A percentile compares a stretch with the other conserved stretches of the same genome.
phyloP scores from a whole-genome alignment of 495 filamentous ascomycete species.

The Hypoxylon intermedium region DNA sequence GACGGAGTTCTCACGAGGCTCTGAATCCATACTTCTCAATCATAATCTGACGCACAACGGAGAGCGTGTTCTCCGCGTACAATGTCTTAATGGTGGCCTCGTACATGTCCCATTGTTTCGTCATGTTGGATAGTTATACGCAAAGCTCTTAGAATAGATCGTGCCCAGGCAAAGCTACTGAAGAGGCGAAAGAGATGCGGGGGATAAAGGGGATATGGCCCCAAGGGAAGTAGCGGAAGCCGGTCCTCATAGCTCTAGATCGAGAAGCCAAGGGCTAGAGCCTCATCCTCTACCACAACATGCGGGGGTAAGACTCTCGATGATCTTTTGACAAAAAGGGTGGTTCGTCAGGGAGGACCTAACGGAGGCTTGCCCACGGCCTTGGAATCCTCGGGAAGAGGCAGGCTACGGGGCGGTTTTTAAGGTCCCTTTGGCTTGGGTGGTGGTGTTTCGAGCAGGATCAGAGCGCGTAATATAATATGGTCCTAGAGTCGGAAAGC shows the following conservation, averaged over 20 bases:
- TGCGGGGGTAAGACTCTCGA: conserved; percentile 8
- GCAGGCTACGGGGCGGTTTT: conserved; percentile 30
- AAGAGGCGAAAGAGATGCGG: conserved; percentile 4
- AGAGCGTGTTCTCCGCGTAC: conserved; percentile 54
- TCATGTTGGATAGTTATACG: conserved; percentile 43
- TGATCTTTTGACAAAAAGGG: conserved; percentile 11
- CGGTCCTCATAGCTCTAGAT: conserved; percentile 6
- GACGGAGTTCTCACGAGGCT: conserved; percentile 50
- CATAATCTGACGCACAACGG: conserved; percentile 52
- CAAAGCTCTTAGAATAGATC: neutral
- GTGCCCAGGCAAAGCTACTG: neutral
- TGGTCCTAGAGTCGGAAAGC: neutral
- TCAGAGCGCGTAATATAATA: neutral
- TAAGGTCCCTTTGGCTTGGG: neutral
- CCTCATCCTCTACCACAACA: conserved; percentile 18
- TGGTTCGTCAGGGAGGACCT: conserved; percentile 1
- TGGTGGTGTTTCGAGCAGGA: neutral
- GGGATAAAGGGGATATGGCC: neutral
- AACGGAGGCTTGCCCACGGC: conserved; percentile 8
- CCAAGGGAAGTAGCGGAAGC: neutral
- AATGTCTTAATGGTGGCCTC: conserved; percentile 46
- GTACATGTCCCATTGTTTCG: conserved; percentile 52
- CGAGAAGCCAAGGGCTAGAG: conserved; percentile 10
- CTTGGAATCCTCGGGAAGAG: neutral
- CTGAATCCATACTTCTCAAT: conserved; percentile 50